Evolutionary conservation across 2,329 filamentous ascomycete genomes (phyloP), one percentile per base, ranked within the genome.

Genomic region (Sporothrix brunneoviolacea): DNA sequence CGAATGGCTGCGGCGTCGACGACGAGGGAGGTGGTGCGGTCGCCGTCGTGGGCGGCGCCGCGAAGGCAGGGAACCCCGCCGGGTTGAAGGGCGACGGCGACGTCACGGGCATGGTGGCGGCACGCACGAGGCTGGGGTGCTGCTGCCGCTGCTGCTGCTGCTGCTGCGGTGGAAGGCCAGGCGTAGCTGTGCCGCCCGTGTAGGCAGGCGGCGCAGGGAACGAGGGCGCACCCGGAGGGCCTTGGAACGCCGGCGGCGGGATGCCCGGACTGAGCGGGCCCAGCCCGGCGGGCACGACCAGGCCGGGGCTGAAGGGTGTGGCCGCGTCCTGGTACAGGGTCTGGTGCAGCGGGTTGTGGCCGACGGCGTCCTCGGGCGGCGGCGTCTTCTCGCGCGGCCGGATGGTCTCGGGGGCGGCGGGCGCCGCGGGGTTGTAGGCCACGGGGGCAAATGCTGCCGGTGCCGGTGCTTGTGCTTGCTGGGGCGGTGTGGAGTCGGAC

Each of bases 401-500:
- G 46, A 90, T 81, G 19, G 78, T 73, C 64, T 91, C 86, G 1
- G 86, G 85, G 0, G 85, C 84, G 0, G 85, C 76, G 4, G 87
- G 87, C 1, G 86, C 86, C 1, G 87, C 86, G 3, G 87, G 87
- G 62, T 91, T 91, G 62, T 91, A 91, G 3, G 84, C 79, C 69
- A 88, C 81, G 0, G 84, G 83, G 8, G 82, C 84, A 59, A 71
- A 65, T 39, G 65, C 35, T 44, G 48, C 22, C 19, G 35, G 15
- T 35, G 41, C 16, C 19, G 30, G 4, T 35, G 41, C 8, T 10
- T 28, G 24, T 28, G 24, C 24, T 28, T 28, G 24, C 24, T n/a
- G n/a, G n/a, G 45, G 18, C 16, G 30, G 19, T 6, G 41, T 10
- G 19, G 41, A 24, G 21, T 39, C 46, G 8, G 44, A 38, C 7